Evolutionary conservation across 2,329 filamentous ascomycete genomes (phyloP), one percentile per base, ranked within the genome.

Genomic region (Aspergillus chevalieri): DNA sequence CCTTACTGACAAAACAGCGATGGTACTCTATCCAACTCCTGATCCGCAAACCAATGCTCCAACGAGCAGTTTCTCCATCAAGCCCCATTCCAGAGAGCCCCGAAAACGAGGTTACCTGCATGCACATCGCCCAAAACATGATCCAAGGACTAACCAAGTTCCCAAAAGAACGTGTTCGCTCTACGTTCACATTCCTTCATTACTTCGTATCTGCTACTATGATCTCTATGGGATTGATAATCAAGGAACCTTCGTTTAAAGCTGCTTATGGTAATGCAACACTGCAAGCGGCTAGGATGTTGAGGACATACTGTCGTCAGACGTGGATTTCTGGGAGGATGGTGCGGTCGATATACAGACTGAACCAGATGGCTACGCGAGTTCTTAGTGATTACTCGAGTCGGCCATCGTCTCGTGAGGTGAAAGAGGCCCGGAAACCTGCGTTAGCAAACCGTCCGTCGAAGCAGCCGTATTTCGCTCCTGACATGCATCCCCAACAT

Each of bases 241-340:
- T 57, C 7, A 59, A 53, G 15, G 50, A 58, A 14, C 47, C 48
- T 15, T 48, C 50, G 2, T 59, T 57, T 19, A 59, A 49, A 24
- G 21, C 19, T 17, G 36, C 17, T 3, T 56, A 59, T 39, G 57
- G 55, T 1, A 8, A 33, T 14, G 30, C 50, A 3, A 57, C 54
- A 2, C 7, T 59, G 2, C 51, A 55, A 7, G 53, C 55, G 2
- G 48, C 56, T 6, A 34, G 36, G 21, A 52, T 53, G 1, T 46
- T 61, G 2, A 51, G 56, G 39, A 45, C 53, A 1, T 57, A 57
- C 44, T 61, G 56, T 30, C 51, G 36, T 10, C 59, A 49, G 19
- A 61, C 57, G 6, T 61, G 59, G 57, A 53, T 60, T 3, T 61
- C 59, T 2, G 55, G 54, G 2, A 59, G 49, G 28, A 52, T 60